phyloP scores from a whole-genome alignment of 441 rosid species.

The Codiaeum variegatum region DNA sequence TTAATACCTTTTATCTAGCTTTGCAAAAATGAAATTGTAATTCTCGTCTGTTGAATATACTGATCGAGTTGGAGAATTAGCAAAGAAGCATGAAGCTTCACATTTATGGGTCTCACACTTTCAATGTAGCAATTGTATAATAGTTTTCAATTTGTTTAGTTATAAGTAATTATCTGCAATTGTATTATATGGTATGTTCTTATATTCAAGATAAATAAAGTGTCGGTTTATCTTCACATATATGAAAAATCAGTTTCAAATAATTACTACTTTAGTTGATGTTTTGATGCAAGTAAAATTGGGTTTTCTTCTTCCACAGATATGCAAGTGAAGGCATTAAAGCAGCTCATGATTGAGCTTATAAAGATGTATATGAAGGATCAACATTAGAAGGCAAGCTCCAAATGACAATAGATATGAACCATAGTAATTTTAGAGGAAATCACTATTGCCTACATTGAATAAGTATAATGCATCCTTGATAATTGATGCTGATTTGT shows the following conservation, averaged over 20 bases:
- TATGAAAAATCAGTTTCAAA: not conserved
- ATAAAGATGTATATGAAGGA: constrained; percentile 61
- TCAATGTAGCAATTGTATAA: constrained; percentile 69
- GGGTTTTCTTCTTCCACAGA: constrained; percentile 25
- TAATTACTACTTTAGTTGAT: not conserved
- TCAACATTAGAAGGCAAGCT: constrained; percentile 55
- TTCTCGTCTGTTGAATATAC: constrained; percentile 53
- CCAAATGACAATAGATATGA: too few relatives aligned
- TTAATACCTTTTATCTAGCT: not conserved
- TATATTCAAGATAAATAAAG: not conserved
- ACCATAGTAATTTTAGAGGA: constrained; percentile 75
- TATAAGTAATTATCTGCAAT: not conserved
- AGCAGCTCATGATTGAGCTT: constrained; percentile 87
- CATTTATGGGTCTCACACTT: constrained; percentile 90
- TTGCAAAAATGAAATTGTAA: not conserved
- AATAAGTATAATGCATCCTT: constrained; percentile 54
- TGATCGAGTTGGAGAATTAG: constrained; percentile 70
- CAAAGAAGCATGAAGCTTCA: constrained; percentile 87
- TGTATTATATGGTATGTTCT: not conserved
- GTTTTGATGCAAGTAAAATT: not conserved
- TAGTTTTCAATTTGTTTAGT: not conserved
- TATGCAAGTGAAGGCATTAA: constrained; percentile 81
- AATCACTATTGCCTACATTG: constrained; percentile 84
- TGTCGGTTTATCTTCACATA: too few relatives aligned
- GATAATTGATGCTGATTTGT: constrained; percentile 52